phyloP scores from a whole-genome alignment of 345 rosid species.

The Melastoma malabathricum region DNA sequence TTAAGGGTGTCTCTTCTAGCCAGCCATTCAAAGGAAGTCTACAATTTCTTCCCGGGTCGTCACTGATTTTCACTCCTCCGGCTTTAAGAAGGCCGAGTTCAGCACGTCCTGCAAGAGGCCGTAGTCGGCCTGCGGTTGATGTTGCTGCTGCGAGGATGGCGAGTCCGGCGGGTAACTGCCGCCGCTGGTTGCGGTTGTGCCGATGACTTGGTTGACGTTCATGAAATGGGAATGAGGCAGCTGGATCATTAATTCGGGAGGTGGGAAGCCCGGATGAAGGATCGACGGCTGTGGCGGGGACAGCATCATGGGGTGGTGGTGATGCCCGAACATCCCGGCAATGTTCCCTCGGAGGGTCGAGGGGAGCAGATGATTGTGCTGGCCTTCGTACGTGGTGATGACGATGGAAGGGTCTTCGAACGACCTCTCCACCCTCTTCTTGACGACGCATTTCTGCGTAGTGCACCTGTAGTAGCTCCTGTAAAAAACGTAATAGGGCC shows the following conservation, averaged over 20 bases:
- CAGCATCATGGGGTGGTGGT: neutral
- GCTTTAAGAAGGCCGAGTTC: conserved; percentile 3
- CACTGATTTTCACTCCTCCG: neutral
- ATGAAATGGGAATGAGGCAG: conserved; percentile 2
- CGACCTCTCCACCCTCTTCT: conserved; percentile 12
- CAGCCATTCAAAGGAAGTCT: too few relatives aligned
- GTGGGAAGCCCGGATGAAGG: conserved; percentile 1
- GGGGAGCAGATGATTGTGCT: conserved; percentile 7
- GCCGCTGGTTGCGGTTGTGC: neutral
- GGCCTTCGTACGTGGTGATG: conserved; percentile 11
- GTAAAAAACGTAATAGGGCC: neutral
- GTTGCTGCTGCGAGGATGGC: conserved; percentile 5
- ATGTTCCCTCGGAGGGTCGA: conserved; percentile 5
- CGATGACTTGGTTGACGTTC: neutral
- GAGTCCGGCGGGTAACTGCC: neutral
- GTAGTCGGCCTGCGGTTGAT: neutral
- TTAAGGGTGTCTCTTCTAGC: too few relatives aligned
- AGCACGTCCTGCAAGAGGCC: conserved; percentile 9
- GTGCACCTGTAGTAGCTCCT: conserved; percentile 12
- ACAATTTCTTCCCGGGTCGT: too few relatives aligned
- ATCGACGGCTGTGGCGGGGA: neutral
- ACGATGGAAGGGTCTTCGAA: conserved; percentile 9
- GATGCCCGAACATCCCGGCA: neutral
- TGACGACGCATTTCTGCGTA: conserved; percentile 9
- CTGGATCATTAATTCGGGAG: conserved; percentile 3